A percentile compares a stretch with the other conserved stretches of the same genome.
Evolutionary conservation across 225 moss, liverwort and hornwort species (phyloP).

Genomic region (Takakia lepidozioides): DNA sequence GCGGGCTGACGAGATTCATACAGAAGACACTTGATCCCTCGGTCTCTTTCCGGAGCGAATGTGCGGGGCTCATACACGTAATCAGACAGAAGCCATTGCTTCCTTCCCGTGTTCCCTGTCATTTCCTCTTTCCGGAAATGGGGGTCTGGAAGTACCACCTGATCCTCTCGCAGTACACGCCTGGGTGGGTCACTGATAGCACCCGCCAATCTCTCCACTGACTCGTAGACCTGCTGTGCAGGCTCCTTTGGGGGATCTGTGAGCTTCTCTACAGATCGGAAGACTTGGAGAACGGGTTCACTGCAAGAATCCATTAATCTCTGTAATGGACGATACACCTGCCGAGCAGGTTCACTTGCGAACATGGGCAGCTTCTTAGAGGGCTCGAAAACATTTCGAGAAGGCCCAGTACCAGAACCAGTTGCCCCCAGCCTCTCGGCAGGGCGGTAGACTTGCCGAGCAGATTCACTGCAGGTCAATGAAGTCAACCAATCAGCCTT

Average conservation of each 20-base stretch:
- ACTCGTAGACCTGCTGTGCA: slow-evolving; percentile 25
- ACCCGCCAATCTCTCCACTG: slow-evolving; percentile 40
- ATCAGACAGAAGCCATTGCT: slow-evolving; percentile 17
- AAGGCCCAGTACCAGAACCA: too few relatives aligned
- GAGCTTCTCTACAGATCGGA: not conserved
- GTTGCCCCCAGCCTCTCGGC: too few relatives aligned
- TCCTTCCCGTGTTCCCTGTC: slow-evolving; percentile 4
- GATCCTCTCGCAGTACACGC: not conserved
- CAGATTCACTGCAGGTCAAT: slow-evolving; percentile 29
- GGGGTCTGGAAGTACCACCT: slow-evolving; percentile 3
- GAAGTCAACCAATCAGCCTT: slow-evolving; percentile 32
- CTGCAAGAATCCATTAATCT: too few relatives aligned
- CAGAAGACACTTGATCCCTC: not conserved
- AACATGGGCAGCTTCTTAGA: too few relatives aligned
- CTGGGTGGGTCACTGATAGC: slow-evolving; percentile 36
- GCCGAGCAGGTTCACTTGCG: too few relatives aligned
- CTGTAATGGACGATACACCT: too few relatives aligned
- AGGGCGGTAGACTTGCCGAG: not conserved
- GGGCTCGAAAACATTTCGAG: too few relatives aligned
- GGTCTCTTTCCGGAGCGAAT: not conserved
- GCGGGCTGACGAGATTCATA: slow-evolving; percentile 4
- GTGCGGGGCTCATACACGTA: not conserved
- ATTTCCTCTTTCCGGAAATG: not conserved
- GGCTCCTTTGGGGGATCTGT: not conserved
- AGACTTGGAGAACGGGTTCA: too few relatives aligned